phyloP scores from a whole-genome alignment of 148 eudicot genomes.

The Chenopodium berlandieri region DNA sequence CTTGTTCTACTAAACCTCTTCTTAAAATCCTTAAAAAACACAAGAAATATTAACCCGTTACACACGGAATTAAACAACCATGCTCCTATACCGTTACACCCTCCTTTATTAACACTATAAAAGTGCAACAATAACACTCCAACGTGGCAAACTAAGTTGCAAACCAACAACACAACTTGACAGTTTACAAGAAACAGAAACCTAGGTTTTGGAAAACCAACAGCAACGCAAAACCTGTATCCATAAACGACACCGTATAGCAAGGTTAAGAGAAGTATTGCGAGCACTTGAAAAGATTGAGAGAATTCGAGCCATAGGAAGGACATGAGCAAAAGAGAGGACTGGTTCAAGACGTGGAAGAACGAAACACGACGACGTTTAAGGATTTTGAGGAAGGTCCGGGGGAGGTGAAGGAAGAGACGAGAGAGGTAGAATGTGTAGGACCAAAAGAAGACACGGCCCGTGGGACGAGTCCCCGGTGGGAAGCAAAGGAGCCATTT shows the following conservation, averaged over 20 bases:
- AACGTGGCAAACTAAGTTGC: constrained; percentile 39
- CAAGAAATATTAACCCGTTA: constrained; percentile 29
- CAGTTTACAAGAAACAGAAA: constrained; percentile 40
- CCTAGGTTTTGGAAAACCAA: constrained; percentile 32
- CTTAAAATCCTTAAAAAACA: constrained; percentile 33
- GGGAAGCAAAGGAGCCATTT: constrained; percentile 63
- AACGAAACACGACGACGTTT: constrained; percentile 29
- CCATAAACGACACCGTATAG: constrained; percentile 38
- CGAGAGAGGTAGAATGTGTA: constrained; percentile 49
- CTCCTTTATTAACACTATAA: constrained; percentile 35
- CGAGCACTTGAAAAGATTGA: constrained; percentile 54
- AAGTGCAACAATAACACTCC: constrained; percentile 42
- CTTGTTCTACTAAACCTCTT: constrained; percentile 9
- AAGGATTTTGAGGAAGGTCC: constrained; percentile 36
- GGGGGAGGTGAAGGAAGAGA: constrained; percentile 34
- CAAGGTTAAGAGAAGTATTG: constrained; percentile 32
- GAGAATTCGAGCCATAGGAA: constrained; percentile 58
- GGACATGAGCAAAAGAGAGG: constrained; percentile 31
- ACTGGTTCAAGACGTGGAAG: constrained; percentile 40
- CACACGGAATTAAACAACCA: constrained; percentile 42
- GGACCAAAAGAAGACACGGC: constrained; percentile 62
- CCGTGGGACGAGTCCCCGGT: constrained; percentile 51
- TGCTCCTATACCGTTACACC: constrained; percentile 59
- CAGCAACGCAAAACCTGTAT: constrained; percentile 36
- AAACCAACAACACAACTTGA: constrained; percentile 37